A percentile compares a stretch with the other conserved stretches of the same genome.
These are phyloP conservation scores for Phaseolus coccineus DNA, from an alignment of 331 rosid genomes.

Conservation along the genomic window DNA sequence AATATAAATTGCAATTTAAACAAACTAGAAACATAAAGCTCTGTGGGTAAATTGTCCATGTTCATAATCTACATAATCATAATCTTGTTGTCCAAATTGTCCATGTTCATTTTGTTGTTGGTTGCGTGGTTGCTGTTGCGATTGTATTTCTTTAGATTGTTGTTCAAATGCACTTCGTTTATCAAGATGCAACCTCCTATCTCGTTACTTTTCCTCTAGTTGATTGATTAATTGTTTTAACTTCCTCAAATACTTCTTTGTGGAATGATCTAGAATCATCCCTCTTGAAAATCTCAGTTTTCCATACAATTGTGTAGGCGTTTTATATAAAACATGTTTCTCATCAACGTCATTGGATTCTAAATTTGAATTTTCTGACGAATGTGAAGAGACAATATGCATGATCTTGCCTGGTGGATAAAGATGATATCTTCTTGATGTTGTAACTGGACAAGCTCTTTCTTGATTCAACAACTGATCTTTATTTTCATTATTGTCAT, in stretches of 20 bases:
- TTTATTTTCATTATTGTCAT: background rate
- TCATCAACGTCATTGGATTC: background rate
- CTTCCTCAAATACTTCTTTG: constrained; percentile 70
- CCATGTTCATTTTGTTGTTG: too few relatives aligned
- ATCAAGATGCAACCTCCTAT: too few relatives aligned
- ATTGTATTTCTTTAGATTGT: too few relatives aligned
- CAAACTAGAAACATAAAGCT: too few relatives aligned
- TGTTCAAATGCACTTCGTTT: too few relatives aligned
- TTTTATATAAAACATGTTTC: background rate
- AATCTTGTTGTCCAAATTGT: too few relatives aligned
- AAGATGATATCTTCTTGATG: background rate
- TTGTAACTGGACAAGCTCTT: background rate
- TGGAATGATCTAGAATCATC: constrained; percentile 77
- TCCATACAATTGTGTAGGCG: constrained; percentile 34
- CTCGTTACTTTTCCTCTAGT: constrained; percentile 6
- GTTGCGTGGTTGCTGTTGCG: too few relatives aligned
- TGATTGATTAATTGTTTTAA: constrained; percentile 63
- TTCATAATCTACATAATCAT: too few relatives aligned
- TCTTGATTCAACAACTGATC: background rate
- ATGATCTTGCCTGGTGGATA: constrained; percentile 2
- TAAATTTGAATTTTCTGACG: background rate
- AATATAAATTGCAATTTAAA: too few relatives aligned
- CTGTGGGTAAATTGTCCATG: too few relatives aligned
- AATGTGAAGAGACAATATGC: background rate
- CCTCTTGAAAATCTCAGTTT: constrained; percentile 79